Evolutionary conservation across 805 yeast species (phyloP), one percentile per base, ranked within the genome.

Genomic region (Scheffersomyces lignosus): DNA sequence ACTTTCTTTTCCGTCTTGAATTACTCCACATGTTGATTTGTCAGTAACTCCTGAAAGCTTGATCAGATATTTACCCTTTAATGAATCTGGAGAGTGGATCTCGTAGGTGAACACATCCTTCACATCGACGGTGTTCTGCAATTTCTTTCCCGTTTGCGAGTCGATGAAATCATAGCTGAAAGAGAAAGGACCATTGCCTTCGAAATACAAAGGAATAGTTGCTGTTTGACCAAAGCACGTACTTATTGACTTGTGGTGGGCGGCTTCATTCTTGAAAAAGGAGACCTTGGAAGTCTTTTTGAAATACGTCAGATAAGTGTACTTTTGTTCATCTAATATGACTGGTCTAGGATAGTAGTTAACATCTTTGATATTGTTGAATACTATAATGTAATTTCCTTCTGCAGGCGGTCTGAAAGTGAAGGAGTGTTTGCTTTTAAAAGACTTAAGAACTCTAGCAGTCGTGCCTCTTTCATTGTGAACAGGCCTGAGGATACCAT

Each of bases 111-210:
- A 72, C 22, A 40, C 48, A 10, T 45, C 67, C 7, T 66, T 64
- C 5, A 73, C 56, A 0, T 60, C 57, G 32, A 62, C 71, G 1
- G 58, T 44, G 2, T 40, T 33, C 7, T 52, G 34, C 10, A 58
- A 41, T 16, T 51, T 48, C 14, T 47, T 44, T 3, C 52, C 51
- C 2, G 57, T 44, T 10, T 38, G 32, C 5, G 64, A 60, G 36
- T 82, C 83, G 14, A 83, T 58, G 15, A 91, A 64, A 36, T 80
- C 85, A 59, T 89, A 90, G 15, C 68, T 70, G 36, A 93, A 68
- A 2, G 75, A 65, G 48, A 83, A 87, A 3, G 98, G 98, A 0
- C 84, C 77, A 45, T 81, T 80, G 10, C 99, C 99, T 33, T 76
- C 79, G 15, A 93, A 73, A 7, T 58, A 54, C 3, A 91, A 70